phyloP scores from a whole-genome alignment of 1,139 yeast genomes.

The Eremothecium cymbalariae region DNA sequence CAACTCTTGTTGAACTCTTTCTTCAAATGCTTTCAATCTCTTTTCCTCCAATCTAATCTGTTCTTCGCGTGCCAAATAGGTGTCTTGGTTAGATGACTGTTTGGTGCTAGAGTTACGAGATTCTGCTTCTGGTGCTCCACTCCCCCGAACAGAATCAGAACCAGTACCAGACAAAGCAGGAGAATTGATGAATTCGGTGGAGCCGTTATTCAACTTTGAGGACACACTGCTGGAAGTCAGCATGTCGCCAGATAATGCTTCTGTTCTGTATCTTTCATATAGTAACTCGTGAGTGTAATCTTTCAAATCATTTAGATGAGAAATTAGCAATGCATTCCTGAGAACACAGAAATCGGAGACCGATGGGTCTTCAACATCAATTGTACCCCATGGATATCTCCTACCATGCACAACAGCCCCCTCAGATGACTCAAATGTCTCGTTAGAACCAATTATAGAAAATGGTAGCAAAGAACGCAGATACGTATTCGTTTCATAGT shows the following conservation, averaged over 20 bases:
- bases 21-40: slow-evolving; percentile 68
- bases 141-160: slow-evolving; percentile 9
- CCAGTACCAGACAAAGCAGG: slow-evolving; percentile 9
- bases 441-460: slow-evolving; percentile 75
- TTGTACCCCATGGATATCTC: slow-evolving; percentile 89
- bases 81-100: slow-evolving; percentile 29
- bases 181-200: slow-evolving; percentile 5
- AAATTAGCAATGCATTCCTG: slow-evolving; percentile 74
- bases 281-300: slow-evolving; percentile 88
- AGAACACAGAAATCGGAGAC: slow-evolving; percentile 78
- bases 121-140: slow-evolving; percentile 8
- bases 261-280: slow-evolving; percentile 90
- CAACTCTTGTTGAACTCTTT: slow-evolving; percentile 84
- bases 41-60: slow-evolving; percentile 76
- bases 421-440: slow-evolving; percentile 44
- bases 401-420: slow-evolving; percentile 69
- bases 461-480: slow-evolving; percentile 76
- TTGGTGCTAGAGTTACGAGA: slow-evolving; percentile 9
- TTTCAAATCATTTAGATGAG: slow-evolving; percentile 90
- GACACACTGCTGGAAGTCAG: slow-evolving; percentile 10
- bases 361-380: slow-evolving; percentile 79
- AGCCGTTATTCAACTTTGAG: slow-evolving; percentile 7
- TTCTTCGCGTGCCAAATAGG: slow-evolving; percentile 63
- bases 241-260: slow-evolving; percentile 55
- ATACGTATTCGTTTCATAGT: slow-evolving; percentile 71